These are phyloP conservation scores for Diaporthe caulivora DNA, from an alignment of 2,329 filamentous ascomycete species.

Conservation along the genomic window DNA sequence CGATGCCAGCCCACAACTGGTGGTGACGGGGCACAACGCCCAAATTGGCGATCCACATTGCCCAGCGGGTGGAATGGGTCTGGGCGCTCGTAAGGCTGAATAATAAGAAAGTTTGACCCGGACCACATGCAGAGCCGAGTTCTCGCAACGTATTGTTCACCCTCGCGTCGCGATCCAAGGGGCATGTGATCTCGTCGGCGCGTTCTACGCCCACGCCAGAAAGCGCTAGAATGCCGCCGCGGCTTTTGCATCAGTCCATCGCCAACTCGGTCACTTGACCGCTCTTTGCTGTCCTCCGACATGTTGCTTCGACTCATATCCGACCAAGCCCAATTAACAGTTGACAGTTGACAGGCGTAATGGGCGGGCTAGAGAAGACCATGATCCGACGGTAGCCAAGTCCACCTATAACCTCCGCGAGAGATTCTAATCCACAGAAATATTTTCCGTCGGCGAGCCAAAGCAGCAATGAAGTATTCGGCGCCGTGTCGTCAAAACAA, in stretches of 20 bases:
- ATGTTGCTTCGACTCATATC: background rate
- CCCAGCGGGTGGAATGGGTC: background rate
- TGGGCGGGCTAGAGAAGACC: background rate
- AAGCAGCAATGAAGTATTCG: background rate
- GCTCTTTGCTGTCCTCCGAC: background rate
- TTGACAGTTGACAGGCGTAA: background rate
- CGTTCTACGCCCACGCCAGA: background rate
- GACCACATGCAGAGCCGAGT: background rate
- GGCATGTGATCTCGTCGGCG: background rate
- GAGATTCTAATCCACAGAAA: background rate
- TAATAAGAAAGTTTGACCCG: constrained; percentile 3
- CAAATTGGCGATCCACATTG: constrained; percentile 21
- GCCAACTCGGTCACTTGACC: constrained; percentile 6
- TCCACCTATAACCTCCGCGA: background rate
- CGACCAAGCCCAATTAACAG: too few species aligned
- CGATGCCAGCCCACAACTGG: background rate
- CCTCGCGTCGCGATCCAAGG: background rate
- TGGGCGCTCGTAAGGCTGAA: constrained; percentile 18
- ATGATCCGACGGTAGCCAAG: background rate
- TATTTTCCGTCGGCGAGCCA: background rate
- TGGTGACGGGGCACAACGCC: background rate
- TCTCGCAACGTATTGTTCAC: background rate
- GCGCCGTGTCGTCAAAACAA: constrained; percentile 25
- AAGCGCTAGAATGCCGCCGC: too few species aligned
- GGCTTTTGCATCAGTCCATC: background rate